phyloP scores from a whole-genome alignment of 2,329 filamentous ascomycete genomes.

The Magnaporthiopsis rhizophila region DNA sequence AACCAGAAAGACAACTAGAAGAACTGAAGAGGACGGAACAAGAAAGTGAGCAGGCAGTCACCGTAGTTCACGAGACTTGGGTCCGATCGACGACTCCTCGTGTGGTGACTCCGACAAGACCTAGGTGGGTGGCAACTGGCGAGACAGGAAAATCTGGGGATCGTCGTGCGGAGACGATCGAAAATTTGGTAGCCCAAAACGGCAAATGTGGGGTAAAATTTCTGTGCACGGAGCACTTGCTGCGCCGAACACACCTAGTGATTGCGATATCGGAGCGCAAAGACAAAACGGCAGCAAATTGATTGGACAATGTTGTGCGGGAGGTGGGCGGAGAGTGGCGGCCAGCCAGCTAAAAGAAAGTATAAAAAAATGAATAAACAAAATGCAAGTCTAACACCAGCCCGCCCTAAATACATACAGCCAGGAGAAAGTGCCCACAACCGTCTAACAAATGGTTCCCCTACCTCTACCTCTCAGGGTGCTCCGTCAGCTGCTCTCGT shows the following conservation, averaged over 20 bases:
- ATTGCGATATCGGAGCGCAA: conserved; percentile 4
- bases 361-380: no score
- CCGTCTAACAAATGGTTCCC: no score
- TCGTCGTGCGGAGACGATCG: background rate
- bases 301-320: background rate
- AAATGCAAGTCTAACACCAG: no score
- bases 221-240: background rate
- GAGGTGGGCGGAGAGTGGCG: background rate
- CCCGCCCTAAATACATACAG: no score
- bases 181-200: background rate
- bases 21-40: background rate
- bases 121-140: background rate
- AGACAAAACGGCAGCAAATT: background rate
- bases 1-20: background rate
- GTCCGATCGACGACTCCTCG: background rate
- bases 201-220: background rate
- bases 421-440: no score
- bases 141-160: background rate
- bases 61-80: background rate
- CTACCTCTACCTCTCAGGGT: no score
- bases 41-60: background rate
- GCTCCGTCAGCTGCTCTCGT: no score
- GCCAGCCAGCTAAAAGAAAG: no score
- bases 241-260: background rate
- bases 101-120: background rate